Evolutionary conservation across 306 rosid species (phyloP), one percentile per base, ranked within the genome.

Genomic region (Medicago ruthenica): DNA sequence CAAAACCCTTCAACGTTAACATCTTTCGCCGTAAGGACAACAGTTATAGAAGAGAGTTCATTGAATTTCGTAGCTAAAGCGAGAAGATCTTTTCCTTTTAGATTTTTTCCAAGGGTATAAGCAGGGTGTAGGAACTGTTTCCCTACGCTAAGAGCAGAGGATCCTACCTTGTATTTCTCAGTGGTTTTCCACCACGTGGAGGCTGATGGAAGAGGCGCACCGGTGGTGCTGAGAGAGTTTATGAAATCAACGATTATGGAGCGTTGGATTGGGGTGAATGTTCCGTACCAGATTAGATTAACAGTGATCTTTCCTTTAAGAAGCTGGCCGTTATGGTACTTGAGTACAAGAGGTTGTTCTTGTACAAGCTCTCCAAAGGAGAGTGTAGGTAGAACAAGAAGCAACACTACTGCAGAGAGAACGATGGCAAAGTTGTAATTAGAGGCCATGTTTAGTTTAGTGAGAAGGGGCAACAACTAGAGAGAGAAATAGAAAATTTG

Each of bases 101-200:
- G 87, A 8, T 3, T 24, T 48, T 95, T 95, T 9, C 98, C 97
- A 6, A 95, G 86, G 1, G 92, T 5, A 67, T 90, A 92, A 3
- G 59, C 55, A 20, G 90, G 82, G 83, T 88, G 90, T 4, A 95
- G 85, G 47, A 78, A 18, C 78, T 95, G 98, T 44, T 81, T 84
- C 44, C 93, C 95, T 1, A 90, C 85, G 17, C 90, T 75, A 8
- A 95, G 83, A 12, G 84, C 82, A 64, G 97, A 86, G 67, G 90
- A 65, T 1, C 97, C 93, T 0, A 81, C 78, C 61, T 85, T 89
- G 86, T 92, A 95, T 6, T 89, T 89, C 37, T 80, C 93, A 0
- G 97, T 95, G 21, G 96, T 90, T 10, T 77, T 85, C 98, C 98
- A 95, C 98, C 98, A 95, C 16, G 86, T 44, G 11, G 96, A 75